phyloP scores from a whole-genome alignment of 768 basidiomycete genomes.

The Lentinula aciculospora region DNA sequence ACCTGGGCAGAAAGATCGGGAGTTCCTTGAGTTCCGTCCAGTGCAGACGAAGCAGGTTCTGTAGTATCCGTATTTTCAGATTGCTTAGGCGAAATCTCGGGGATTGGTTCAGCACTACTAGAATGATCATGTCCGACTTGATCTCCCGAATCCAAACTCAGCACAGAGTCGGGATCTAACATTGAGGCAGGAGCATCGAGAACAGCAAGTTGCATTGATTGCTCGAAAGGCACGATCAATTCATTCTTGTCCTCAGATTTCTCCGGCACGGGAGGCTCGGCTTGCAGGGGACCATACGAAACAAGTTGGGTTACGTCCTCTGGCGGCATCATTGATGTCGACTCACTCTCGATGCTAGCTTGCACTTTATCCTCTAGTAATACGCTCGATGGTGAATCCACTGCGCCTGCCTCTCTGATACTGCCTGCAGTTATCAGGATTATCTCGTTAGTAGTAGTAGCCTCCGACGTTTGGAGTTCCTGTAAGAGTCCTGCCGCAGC shows the following conservation, averaged over 20 bases:
- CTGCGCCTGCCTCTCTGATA: background rate
- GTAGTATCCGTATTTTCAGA: background rate
- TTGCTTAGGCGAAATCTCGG: background rate
- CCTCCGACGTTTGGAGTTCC: background rate
- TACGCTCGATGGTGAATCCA: background rate
- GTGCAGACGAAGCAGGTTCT: background rate
- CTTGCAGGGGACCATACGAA: too few relatives aligned
- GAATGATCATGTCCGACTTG: background rate
- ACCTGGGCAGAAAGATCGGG: background rate
- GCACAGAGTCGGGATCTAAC: too few relatives aligned
- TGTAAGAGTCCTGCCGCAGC: too few relatives aligned
- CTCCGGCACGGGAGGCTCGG: too few relatives aligned
- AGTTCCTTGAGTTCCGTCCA: background rate
- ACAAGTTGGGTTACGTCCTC: too few relatives aligned
- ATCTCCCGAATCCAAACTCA: background rate
- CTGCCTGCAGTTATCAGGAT: background rate
- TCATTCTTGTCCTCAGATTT: too few relatives aligned
- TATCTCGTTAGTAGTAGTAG: background rate
- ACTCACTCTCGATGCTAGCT: background rate
- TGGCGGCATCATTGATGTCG: too few relatives aligned
- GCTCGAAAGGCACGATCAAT: too few relatives aligned
- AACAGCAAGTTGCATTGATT: too few relatives aligned
- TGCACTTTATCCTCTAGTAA: background rate
- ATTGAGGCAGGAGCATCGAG: too few relatives aligned
- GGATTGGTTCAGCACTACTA: background rate